Conservation (phyloP, 371 early-diverging fungal genomes). For the Mucor velutinosus region DNA sequence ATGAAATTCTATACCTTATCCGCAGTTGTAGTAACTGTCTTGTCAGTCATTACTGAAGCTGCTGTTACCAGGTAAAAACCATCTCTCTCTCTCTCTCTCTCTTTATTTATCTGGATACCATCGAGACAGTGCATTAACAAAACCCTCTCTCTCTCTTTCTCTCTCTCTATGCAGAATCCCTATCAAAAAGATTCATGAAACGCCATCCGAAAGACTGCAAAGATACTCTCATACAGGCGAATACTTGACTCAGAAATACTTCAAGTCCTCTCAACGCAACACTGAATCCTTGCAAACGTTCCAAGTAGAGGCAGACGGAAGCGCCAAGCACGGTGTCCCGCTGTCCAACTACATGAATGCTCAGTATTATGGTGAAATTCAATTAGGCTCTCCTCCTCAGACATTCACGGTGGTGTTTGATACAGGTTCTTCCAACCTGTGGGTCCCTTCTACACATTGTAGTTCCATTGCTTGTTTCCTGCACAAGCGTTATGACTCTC, state of each 20-base stretch:
- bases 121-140: not conserved
- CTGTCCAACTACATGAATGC: conserved; percentile 93
- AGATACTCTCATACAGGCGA: conserved; percentile 65
- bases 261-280: conserved; percentile 48
- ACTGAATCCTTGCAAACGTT: conserved; percentile 39
- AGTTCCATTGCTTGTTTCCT: conserved; percentile 90
- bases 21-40: conserved; percentile 26
- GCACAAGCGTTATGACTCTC: conserved; percentile 80
- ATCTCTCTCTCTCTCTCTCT: not conserved
- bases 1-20: conserved; percentile 43
- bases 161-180: conserved; percentile 53
- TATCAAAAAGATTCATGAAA: conserved; percentile 70
- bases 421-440: conserved; percentile 91
- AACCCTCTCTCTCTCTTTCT: no score
- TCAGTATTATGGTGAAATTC: conserved; percentile 91
- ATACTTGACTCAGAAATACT: conserved; percentile 77
- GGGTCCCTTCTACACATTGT: conserved; percentile 94
- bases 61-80: conserved; percentile 35
- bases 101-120: no score
- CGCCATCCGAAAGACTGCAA: conserved; percentile 60
- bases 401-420: conserved; percentile 92
- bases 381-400: conserved; percentile 85
- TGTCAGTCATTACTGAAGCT: conserved; percentile 27
- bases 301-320: conserved; percentile 53
- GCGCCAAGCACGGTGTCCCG: conserved; percentile 74